Conservation (phyloP, 139 green algal species). For the Haematococcus lacustris region DNA sequence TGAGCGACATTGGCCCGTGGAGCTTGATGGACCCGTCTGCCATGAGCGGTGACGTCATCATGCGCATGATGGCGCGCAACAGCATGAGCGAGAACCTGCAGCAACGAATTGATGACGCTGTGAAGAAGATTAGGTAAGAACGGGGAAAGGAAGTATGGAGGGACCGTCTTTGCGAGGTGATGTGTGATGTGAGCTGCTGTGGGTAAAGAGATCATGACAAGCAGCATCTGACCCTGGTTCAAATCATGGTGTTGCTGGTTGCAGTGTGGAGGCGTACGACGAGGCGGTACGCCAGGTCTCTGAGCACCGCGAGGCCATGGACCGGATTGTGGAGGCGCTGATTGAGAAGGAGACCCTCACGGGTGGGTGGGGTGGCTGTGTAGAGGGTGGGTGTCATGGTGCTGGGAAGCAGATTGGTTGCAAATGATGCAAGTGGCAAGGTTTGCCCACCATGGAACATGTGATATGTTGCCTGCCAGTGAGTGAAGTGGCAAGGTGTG, state of each 20-base stretch:
- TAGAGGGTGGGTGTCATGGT: no score
- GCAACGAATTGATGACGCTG: slow-evolving; percentile 80
- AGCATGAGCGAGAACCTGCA: slow-evolving; percentile 93
- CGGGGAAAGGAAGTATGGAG: no score
- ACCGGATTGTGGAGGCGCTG: slow-evolving; percentile 87
- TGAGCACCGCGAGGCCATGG: slow-evolving; percentile 89
- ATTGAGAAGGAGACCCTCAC: slow-evolving; percentile 95
- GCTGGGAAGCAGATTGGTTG: no score
- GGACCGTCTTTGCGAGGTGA: no score
- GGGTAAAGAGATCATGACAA: no score
- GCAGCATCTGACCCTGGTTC: slow-evolving; percentile 4
- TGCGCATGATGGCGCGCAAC: slow-evolving; percentile 98
- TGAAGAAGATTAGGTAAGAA: slow-evolving; percentile 75
- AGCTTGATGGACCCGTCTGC: slow-evolving; percentile 80
- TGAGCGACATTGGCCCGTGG: slow-evolving; percentile 96
- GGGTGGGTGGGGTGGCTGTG: no score
- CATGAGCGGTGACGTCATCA: slow-evolving; percentile 87
- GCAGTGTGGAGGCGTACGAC: slow-evolving; percentile 4
- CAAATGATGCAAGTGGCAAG: no score
- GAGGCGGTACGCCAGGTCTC: slow-evolving; percentile 69
- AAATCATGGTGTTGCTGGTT: not conserved
- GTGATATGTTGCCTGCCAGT: no score
- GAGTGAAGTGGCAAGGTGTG: not conserved
- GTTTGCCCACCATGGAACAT: no score
- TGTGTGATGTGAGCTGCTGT: no score